phyloP scores from a whole-genome alignment of 257 asterid genomes.

The Fraxinus quadrangulata region DNA sequence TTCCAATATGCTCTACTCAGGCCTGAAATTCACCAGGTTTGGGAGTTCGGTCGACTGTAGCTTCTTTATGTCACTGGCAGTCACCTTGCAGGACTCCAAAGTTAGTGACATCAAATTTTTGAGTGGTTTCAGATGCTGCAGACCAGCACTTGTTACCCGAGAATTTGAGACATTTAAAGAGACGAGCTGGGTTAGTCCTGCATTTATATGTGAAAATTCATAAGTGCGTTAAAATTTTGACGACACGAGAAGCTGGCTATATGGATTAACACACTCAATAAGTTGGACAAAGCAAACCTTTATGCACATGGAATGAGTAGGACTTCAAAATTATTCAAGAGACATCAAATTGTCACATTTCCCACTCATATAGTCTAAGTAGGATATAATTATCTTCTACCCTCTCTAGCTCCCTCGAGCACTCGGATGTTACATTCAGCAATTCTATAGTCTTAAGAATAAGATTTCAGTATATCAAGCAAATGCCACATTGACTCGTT shows the following conservation, averaged over 20 bases:
- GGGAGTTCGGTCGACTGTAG: slow-evolving; percentile 73
- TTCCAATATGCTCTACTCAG: slow-evolving; percentile 44
- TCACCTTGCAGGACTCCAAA: slow-evolving; percentile 88
- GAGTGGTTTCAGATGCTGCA: slow-evolving; percentile 78
- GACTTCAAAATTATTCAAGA: neutral
- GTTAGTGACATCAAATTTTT: slow-evolving; percentile 78
- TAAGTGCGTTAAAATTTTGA: neutral
- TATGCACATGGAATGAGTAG: neutral
- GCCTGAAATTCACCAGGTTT: slow-evolving; percentile 80
- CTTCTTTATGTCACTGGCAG: slow-evolving; percentile 72
- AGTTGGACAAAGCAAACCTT: neutral
- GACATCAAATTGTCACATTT: neutral
- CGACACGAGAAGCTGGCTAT: neutral
- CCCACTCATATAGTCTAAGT: neutral
- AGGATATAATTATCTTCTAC: neutral
- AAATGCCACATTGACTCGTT: neutral
- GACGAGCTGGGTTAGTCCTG: slow-evolving; percentile 79
- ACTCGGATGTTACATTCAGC: neutral
- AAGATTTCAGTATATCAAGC: neutral
- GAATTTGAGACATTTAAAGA: slow-evolving; percentile 85
- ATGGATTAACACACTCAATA: neutral
- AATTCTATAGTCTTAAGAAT: neutral
- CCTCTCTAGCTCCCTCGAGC: neutral
- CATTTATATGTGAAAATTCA: slow-evolving; percentile 11
- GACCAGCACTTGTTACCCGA: slow-evolving; percentile 66